Conservation (phyloP, 306 rosid species). For the Quercus berberidifolia region DNA sequence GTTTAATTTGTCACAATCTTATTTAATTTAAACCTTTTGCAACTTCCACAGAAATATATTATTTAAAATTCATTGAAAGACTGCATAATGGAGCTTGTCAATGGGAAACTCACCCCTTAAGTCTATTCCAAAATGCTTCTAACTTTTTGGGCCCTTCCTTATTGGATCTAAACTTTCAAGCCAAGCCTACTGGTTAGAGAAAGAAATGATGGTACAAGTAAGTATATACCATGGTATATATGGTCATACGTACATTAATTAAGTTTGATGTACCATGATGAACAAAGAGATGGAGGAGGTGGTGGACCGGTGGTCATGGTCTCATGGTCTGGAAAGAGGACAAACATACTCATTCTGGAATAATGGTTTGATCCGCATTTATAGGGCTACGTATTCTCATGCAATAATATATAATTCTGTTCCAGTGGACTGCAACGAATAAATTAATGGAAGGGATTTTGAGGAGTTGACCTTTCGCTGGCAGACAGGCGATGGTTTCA, state of each 20-base stretch:
- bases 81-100: no score
- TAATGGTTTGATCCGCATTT: conserved; percentile 5
- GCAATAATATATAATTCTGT: not conserved
- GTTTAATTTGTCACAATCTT: no score
- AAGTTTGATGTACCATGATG: not conserved
- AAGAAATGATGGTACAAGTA: not conserved
- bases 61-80: no score
- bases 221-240: not conserved
- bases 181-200: not conserved
- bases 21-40: no score
- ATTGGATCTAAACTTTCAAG: not conserved
- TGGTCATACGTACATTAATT: not conserved
- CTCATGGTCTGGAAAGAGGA: not conserved
- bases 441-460: not conserved
- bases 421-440: not conserved
- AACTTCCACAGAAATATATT: no score
- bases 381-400: not conserved
- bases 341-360: conserved; percentile 9
- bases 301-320: not conserved
- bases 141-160: not conserved
- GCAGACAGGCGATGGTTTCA: not conserved
- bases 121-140: no score
- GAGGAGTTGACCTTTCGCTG: not conserved
- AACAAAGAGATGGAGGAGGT: not conserved
- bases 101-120: no score